Conservation (phyloP, 2,329 filamentous ascomycete species). For the Fusarium falciforme region DNA sequence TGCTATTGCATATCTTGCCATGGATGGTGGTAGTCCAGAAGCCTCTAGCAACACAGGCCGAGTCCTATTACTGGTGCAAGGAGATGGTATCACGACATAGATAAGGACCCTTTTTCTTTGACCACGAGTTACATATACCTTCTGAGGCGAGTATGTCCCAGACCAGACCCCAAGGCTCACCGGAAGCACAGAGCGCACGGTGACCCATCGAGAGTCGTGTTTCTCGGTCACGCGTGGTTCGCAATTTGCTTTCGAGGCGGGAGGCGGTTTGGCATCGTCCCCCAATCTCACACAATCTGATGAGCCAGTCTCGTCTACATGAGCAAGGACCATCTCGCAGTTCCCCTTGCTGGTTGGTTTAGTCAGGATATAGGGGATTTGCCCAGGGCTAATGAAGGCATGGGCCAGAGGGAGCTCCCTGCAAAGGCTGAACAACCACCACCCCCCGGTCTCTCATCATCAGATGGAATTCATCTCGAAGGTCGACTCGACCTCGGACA, state of each 20-base stretch:
- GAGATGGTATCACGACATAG: constrained; percentile 1
- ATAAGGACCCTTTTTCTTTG: background rate
- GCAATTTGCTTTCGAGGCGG: constrained; percentile 31
- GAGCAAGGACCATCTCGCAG: constrained; percentile 8
- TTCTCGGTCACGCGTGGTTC: constrained; percentile 34
- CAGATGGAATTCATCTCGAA: constrained; percentile 17
- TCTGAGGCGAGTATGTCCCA: background rate
- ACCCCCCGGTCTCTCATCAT: constrained; percentile 14
- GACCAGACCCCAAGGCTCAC: background rate
- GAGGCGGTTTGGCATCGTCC: constrained; percentile 12
- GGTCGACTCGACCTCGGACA: constrained; percentile 11
- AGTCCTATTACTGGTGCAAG: background rate
- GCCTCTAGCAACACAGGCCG: background rate
- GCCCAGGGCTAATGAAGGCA: background rate
- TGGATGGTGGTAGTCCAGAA: background rate
- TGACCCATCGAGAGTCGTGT: constrained; percentile 9
- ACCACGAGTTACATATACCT: background rate
- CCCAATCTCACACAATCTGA: constrained; percentile 18
- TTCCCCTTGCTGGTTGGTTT: constrained; percentile 3
- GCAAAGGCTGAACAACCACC: background rate
- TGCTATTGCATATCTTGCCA: background rate
- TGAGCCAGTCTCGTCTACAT: background rate
- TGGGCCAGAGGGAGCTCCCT: constrained; percentile 20
- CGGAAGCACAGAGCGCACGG: constrained; percentile 25
- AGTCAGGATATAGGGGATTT: constrained; percentile 4